Conservation (phyloP, 83 land plant species). For the Picea abies region DNA sequence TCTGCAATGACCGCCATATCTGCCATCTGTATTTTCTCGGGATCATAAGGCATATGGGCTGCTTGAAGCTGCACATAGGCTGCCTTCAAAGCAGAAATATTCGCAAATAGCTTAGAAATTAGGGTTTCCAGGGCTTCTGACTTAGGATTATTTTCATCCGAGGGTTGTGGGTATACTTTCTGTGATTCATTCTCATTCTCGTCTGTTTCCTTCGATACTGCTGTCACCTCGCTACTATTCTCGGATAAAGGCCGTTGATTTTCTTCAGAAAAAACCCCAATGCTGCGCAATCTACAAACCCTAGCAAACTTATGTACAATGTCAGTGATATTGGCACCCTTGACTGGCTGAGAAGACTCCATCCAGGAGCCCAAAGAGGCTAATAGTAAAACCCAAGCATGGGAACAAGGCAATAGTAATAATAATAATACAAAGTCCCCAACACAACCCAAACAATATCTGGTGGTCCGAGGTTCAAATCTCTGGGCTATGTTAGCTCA, state of each 20-base stretch:
- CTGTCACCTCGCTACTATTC: constrained; percentile 3
- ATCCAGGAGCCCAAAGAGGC: too few relatives aligned
- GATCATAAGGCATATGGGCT: constrained; percentile 86
- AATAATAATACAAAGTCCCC: too few relatives aligned
- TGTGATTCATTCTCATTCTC: constrained; percentile 52
- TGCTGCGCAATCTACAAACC: constrained; percentile 31
- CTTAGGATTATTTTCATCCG: constrained; percentile 47
- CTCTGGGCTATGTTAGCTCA: too few relatives aligned
- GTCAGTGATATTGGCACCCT: constrained; percentile 22
- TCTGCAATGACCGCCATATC: constrained; percentile 80
- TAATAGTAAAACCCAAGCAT: too few relatives aligned
- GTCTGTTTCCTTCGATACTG: constrained; percentile 11
- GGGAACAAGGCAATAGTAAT: too few relatives aligned
- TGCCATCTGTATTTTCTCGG: constrained; percentile 81
- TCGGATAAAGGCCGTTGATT: background rate
- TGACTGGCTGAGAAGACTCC: too few relatives aligned
- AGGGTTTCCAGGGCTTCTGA: constrained; percentile 70
- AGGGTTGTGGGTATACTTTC: constrained; percentile 74
- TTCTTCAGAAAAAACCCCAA: constrained; percentile 39
- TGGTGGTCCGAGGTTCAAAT: too few relatives aligned
- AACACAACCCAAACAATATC: too few relatives aligned
- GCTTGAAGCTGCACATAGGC: constrained; percentile 81
- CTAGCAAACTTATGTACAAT: constrained; percentile 33
- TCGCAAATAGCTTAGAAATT: constrained; percentile 60
- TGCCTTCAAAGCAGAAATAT: constrained; percentile 71